Evolutionary conservation across 2,329 filamentous ascomycete species (phyloP).

Genomic region (Aspergillus bombycis): DNA sequence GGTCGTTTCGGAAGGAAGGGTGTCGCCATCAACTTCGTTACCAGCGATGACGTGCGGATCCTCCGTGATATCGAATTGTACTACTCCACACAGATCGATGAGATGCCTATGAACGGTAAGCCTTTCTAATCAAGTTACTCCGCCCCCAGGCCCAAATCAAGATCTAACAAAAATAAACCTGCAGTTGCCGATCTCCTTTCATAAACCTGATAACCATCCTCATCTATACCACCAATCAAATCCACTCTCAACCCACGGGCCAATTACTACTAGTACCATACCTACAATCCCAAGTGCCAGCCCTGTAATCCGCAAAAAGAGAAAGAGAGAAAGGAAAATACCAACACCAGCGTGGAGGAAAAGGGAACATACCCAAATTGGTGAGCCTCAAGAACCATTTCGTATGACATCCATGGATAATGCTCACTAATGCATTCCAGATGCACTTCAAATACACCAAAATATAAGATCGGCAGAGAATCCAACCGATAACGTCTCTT

Average conservation of each 20-base stretch:
- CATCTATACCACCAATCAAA: background rate
- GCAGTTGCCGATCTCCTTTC: conserved; percentile 42
- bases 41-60: conserved; percentile 95
- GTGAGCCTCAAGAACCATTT: conserved; percentile 3
- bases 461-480: background rate
- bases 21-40: conserved; percentile 99
- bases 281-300: background rate
- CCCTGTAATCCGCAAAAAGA: background rate
- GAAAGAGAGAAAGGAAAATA: conserved; percentile 13
- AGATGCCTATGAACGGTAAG: conserved; percentile 97
- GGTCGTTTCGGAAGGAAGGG: conserved; percentile 96
- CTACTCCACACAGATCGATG: conserved; percentile 95
- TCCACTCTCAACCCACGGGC: background rate
- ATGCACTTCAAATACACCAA: background rate
- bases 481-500: background rate
- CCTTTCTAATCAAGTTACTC: conserved; percentile 45
- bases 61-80: conserved; percentile 96
- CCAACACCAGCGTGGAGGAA: conserved; percentile 40
- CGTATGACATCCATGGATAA: background rate
- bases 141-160: too few species aligned
- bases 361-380: conserved; percentile 31
- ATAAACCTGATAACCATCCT: conserved; percentile 24
- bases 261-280: background rate
- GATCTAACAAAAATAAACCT: conserved; percentile 17
- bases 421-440: background rate